Evolutionary conservation across 768 basidiomycete genomes (phyloP), one percentile per base, ranked within the genome.

Genomic region (Leucocoprinus birnbaumii): DNA sequence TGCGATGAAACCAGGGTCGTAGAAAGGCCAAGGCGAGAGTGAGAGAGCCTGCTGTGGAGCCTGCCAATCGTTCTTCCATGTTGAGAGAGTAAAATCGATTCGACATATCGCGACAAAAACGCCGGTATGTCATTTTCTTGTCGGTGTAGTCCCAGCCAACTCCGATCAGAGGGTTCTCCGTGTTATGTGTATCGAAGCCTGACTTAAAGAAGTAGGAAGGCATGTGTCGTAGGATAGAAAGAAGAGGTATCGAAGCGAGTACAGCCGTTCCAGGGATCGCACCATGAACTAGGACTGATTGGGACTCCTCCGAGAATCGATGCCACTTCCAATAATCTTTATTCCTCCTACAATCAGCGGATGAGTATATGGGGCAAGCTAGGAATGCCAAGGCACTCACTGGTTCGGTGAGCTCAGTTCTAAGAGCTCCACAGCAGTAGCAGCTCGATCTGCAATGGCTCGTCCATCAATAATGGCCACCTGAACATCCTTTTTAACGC

Each of bases 381-480:
- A 46, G 18, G 31, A 50, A 56, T 27, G 51, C 51, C 31, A 27
- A 44, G 46, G 47, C 2, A 68, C 86, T 67, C 68, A 89, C 88
- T 87, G 79, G 59, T 75, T 73, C 2, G 79, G 72, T 31, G 70
- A 62, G 22, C 76, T 73, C 60, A 80, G 76, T 59, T 79, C 68
- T 50, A 91, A 65, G 41, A 90, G 68, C 62, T 89, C 81, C 41
- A 87, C 71, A 24, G 84, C 85, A 13, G 89, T 89, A 8, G 82
- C 76, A 25, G 84, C 81, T 58, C 79, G 74, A 35, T 75, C 78
- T 13, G 76, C 68, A 26, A 91, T 68, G 49, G 82, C 78, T 45
- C 70, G 71, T 2, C 86, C 82, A 71, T 91, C 88, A 63, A 91
- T 90, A 54, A 91, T 73, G 13, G 89, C 89, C 58, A 91, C 89